A percentile compares a stretch with the other conserved stretches of the same genome.
Evolutionary conservation across 2,329 filamentous ascomycete species (phyloP).

Genomic region (Venturia nashicola): DNA sequence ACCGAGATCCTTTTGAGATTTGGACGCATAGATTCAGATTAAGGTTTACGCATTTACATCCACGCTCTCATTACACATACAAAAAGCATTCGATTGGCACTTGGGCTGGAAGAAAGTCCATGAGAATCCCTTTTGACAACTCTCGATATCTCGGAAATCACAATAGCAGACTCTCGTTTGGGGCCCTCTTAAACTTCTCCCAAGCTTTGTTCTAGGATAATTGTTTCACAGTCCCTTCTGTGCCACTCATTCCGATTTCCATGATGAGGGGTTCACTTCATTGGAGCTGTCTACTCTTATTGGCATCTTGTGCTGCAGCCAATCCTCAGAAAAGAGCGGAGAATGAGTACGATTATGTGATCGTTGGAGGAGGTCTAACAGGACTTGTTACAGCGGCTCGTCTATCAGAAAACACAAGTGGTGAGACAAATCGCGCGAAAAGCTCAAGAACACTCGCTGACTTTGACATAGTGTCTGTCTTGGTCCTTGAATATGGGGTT

Average conservation of each 20-base stretch:
- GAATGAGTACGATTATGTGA: conserved; percentile 2
- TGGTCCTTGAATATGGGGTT: neutral
- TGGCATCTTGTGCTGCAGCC: neutral
- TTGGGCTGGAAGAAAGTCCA: neutral
- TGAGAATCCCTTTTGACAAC: neutral
- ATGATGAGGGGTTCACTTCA: neutral
- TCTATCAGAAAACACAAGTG: neutral
- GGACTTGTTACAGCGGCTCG: conserved; percentile 9
- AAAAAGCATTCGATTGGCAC: neutral
- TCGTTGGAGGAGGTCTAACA: conserved; percentile 7
- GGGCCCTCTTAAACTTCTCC: neutral
- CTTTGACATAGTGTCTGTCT: neutral
- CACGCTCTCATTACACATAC: neutral
- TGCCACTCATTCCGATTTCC: neutral
- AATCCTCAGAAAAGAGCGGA: neutral
- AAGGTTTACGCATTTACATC: neutral
- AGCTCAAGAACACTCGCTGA: neutral
- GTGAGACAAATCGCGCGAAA: neutral
- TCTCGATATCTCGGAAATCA: neutral
- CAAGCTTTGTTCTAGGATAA: neutral
- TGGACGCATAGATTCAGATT: neutral
- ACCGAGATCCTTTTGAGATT: neutral
- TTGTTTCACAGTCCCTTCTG: neutral
- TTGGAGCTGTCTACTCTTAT: neutral
- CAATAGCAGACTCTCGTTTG: neutral